Evolutionary conservation across 495 filamentous ascomycete species (phyloP), one percentile per base, ranked within the genome.

Genomic region (Elasticomyces elasticus): DNA sequence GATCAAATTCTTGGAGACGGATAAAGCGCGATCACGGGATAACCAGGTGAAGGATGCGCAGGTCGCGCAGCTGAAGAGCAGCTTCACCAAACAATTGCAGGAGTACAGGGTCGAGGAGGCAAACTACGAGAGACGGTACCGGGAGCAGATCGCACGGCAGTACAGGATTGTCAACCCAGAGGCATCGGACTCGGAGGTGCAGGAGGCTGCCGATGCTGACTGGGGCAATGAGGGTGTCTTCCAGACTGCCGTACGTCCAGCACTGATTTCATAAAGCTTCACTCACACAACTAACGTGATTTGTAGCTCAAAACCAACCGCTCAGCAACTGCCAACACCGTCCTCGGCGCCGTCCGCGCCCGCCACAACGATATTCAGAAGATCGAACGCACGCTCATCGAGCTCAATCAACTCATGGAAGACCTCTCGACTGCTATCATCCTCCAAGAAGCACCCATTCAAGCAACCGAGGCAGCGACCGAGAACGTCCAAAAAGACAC

Each of bases 181-280:
- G 2, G 84, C 84, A 7, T 76, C 74, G 26, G 81, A 85, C 48
- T 66, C 67, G 12, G 81, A 87, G 65, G 77, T 86, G 43, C 69
- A 71, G 15, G 70, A 82, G 63, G 83, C 84, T 2, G 66, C 73
- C n/a, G 72, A 83, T 58, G 74, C 79, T 31, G 78, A 87, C 66
- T 85, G 81, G 77, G 81, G 80, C 20, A 75, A 85, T 53, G 84
- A 86, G 65, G 83, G 84, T 58, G 79, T 88, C 53, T 88, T 87
- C 72, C 82, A 85, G 68, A 79, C 77, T 37, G 84, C 84, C 43
- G 84, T 86, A 76, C 52, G 80, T 72, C 42, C 51, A 28, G 42
- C 56, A 41, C 28, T 22, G 3, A 11, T 28, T 46, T 40, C 42
- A 9, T 35, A 9, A 3, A 35, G 9, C 30, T 23, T 37, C 5